Percentiles rank a stretch among this genome's conserved stretches.
These are phyloP conservation scores for Dorcoceras hygrometricum DNA, from an alignment of 257 asterid species.

Conservation along the genomic window DNA sequence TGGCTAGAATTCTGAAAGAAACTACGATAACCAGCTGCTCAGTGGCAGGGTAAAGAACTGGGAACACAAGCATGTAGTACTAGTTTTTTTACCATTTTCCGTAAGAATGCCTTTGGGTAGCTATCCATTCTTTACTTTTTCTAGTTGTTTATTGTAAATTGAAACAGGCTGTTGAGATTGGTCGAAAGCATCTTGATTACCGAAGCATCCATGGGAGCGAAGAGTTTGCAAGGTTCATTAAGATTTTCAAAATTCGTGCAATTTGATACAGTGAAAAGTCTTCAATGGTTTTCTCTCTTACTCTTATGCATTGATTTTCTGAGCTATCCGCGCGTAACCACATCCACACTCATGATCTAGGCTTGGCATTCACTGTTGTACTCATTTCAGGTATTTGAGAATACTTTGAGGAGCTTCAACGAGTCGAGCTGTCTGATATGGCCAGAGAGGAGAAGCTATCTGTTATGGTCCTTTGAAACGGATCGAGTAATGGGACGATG, in stretches of 20 bases:
- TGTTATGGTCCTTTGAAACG: too few relatives aligned
- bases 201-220: slow-evolving; percentile 86
- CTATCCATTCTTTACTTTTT: not conserved
- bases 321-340: too few relatives aligned
- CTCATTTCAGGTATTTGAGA: slow-evolving; percentile 64
- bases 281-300: not conserved
- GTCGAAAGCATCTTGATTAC: slow-evolving; percentile 77
- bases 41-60: not conserved
- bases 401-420: slow-evolving; percentile 85
- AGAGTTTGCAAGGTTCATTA: slow-evolving; percentile 80
- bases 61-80: not conserved
- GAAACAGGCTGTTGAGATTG: slow-evolving; percentile 82
- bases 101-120: not conserved
- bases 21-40: not conserved
- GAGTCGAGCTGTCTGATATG: slow-evolving; percentile 63
- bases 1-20: slow-evolving; percentile 1
- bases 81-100: slow-evolving; percentile 14
- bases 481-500: too few relatives aligned
- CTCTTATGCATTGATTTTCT: not conserved
- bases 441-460: slow-evolving; percentile 83
- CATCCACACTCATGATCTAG: slow-evolving; percentile 15
- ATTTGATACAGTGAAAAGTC: not conserved
- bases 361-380: slow-evolving; percentile 4
- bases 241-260: not conserved
- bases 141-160: slow-evolving; percentile 24